phyloP scores from a whole-genome alignment of 305 asterid genomes.

The Andrographis paniculata region DNA sequence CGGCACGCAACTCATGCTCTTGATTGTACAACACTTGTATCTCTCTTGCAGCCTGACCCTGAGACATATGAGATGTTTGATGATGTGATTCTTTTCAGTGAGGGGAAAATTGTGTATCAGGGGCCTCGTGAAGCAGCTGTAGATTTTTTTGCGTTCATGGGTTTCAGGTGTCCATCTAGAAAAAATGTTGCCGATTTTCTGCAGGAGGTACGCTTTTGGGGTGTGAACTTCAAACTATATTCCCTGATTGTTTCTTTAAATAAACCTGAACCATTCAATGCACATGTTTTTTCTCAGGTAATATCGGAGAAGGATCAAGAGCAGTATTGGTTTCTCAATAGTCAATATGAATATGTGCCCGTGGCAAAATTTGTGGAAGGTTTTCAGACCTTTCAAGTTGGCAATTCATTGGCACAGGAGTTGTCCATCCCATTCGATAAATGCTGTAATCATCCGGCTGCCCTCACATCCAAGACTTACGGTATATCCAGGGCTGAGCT shows the following conservation, averaged over 20 bases:
- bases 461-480: conserved; percentile 38
- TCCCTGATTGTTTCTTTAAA: conserved; percentile 7
- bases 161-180: conserved; percentile 64
- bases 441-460: conserved; percentile 45
- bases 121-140: conserved; percentile 63
- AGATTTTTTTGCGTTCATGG: conserved; percentile 27
- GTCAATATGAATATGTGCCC: conserved; percentile 40
- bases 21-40: conserved; percentile 56
- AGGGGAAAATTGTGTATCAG: conserved; percentile 73
- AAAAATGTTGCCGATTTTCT: conserved; percentile 74
- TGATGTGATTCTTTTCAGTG: conserved; percentile 60
- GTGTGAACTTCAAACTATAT: conserved; percentile 11
- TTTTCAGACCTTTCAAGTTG: conserved; percentile 45
- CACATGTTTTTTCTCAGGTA: conserved; percentile 63
- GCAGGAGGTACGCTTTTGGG: conserved; percentile 48
- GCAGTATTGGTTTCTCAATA: conserved; percentile 57
- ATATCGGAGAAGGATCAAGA: too few species aligned
- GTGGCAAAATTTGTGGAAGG: conserved; percentile 52
- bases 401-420: conserved; percentile 39
- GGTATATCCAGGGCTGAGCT: conserved; percentile 44
- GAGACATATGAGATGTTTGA: conserved; percentile 72
- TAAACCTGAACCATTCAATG: conserved; percentile 14
- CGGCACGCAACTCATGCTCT: conserved; percentile 53
- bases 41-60: conserved; percentile 77
- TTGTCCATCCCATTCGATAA: conserved; percentile 45